phyloP scores from a whole-genome alignment of 345 rosid genomes.

The Citrus inodora region DNA sequence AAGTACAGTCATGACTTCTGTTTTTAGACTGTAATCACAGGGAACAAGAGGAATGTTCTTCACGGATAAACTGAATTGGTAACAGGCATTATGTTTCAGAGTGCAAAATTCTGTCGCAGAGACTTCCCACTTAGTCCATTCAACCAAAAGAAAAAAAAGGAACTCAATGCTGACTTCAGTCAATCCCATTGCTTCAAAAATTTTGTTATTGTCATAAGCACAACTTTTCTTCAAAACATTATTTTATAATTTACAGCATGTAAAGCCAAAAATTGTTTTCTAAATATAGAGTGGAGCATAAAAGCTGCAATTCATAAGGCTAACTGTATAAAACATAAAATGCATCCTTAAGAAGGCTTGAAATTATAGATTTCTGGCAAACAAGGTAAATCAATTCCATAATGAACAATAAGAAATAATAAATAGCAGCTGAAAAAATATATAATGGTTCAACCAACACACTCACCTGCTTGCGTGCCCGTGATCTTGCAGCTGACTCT shows the following conservation, averaged over 20 bases:
- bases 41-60: background rate
- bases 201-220: background rate
- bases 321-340: too few species aligned
- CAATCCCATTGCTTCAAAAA: background rate
- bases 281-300: background rate
- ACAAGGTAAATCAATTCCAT: background rate
- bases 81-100: background rate
- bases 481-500: conserved; percentile 95
- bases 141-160: too few species aligned
- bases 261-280: background rate
- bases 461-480: conserved; percentile 97
- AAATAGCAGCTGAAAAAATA: background rate
- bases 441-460: conserved; percentile 11
- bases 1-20: too few species aligned
- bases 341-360: background rate
- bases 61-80: background rate
- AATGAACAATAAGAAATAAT: background rate
- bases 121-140: too few species aligned
- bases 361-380: background rate
- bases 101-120: background rate
- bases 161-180: too few species aligned
- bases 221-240: background rate
- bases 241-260: background rate
- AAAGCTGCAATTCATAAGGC: background rate
- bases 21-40: too few species aligned